These are phyloP conservation scores for Seminavis robusta DNA, from an alignment of 108 stramenopile species.

Conservation along the genomic window DNA sequence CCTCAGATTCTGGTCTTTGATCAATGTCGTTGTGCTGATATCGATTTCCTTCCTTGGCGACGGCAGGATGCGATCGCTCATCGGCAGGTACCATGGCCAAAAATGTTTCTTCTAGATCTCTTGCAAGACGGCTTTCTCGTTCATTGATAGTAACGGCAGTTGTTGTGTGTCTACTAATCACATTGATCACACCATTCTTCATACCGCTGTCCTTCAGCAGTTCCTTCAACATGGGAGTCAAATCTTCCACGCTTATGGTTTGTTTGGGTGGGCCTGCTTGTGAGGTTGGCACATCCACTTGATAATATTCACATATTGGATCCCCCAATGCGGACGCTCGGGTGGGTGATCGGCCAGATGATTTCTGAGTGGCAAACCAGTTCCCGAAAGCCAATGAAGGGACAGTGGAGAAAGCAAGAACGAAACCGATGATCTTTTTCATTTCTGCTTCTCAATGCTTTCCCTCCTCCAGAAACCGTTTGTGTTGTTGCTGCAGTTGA, in stretches of 20 bases:
- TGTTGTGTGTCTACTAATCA: slow-evolving; percentile 83
- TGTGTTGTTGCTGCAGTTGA: too few species aligned
- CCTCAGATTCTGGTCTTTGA: slow-evolving; percentile 68
- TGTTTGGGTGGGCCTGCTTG: slow-evolving; percentile 56
- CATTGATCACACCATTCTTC: slow-evolving; percentile 59
- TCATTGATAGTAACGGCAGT: slow-evolving; percentile 87
- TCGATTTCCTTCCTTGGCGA: slow-evolving; percentile 22
- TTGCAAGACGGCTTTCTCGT: slow-evolving; percentile 66
- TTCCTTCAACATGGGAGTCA: slow-evolving; percentile 58
- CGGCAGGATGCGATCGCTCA: slow-evolving; percentile 46
- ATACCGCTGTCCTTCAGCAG: slow-evolving; percentile 52
- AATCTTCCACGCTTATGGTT: slow-evolving; percentile 71
- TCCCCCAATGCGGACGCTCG: slow-evolving; percentile 10
- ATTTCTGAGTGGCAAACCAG: slow-evolving; percentile 4
- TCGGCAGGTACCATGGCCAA: slow-evolving; percentile 70
- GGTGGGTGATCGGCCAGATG: slow-evolving; percentile 12
- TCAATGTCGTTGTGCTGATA: slow-evolving; percentile 88
- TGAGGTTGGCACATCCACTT: slow-evolving; percentile 36
- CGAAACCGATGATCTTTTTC: too few species aligned
- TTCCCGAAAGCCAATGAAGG: too few species aligned
- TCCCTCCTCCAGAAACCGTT: too few species aligned
- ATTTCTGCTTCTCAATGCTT: too few species aligned
- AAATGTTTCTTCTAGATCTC: slow-evolving; percentile 64
- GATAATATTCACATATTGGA: slow-evolving; percentile 58
- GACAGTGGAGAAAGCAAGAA: too few species aligned